Base-by-base conservation (phyloP, 1,139 yeast species). In the Taiozyma sp. region DNA sequence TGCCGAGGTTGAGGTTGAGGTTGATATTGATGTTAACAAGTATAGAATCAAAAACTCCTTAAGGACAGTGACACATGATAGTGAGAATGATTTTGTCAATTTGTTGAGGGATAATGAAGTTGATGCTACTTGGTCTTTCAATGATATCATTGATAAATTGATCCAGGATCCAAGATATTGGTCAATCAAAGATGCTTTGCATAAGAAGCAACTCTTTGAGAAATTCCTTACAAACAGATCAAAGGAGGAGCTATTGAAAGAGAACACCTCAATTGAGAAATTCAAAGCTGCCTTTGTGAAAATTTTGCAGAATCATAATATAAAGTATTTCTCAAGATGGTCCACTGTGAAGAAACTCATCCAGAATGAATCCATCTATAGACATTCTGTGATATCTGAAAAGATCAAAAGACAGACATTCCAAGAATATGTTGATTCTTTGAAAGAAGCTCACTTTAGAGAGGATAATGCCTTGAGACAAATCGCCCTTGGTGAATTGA, bases 121-220 rank as follows among this genome's bases (percentile, higher is more conserved):
- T 2, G 91, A 85, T 62, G 77, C 87, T 0, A 79, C 88, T 0
- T 87, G 93, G 92, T 76, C 95, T 0, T 91, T 90, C 68, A 80
- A 79, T 51, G 74, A 74, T 51, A 87, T 85, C 0, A 82, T 91
- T 72, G 75, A 72, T 30, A 72, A 84, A 52, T 66, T 70, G 22
- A 75, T 87, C 19, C 68, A 66, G 8, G 81, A 84, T 51, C 81
- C 85, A 0, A 72, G 81, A 19, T 92, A 89, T 64, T 89, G 96
- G 95, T 70, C 75, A 1, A 69, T 90, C 1, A 69, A 72, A 6
- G 71, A 74, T 22, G 77, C 96, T 0, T 61, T 84, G 9, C 72
- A 74, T 54, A 76, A 95, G 48, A 83, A 84, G 58, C 71, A 70
- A 22, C 64, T 81, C 23, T 91, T 85, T 66, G 96, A 90, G 50